Evolutionary conservation across 1,284 basidiomycete genomes (phyloP), one percentile per base, ranked within the genome.

Genomic region (Ganoderma meredithae): DNA sequence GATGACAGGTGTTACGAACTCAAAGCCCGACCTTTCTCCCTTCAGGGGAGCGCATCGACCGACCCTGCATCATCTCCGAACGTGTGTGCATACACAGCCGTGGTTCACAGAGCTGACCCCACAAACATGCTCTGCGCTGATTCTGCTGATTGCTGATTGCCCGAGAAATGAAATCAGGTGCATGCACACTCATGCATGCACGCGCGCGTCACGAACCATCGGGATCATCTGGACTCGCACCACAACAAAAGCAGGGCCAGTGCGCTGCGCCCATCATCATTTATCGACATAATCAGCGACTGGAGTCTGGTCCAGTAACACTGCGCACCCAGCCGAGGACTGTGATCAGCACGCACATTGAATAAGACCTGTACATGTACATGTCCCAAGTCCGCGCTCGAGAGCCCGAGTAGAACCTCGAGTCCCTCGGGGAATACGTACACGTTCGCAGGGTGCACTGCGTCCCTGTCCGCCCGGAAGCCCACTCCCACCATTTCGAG

Each of bases 61-160:
- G 55, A 58, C 55, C 55, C 52, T 55, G 52, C 13, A 55, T 55
- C 52, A 55, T 27, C 52, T 19, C 25, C 27, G 52, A 55, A 55
- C 52, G 33, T 33, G 22, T 55, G 22, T 55, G 31, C 13, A 5
- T 15, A 55, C 31, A 19, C 15, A 15, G 17, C 5, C 27, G 1
- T 55, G 15, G 52, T 8, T 27, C 52, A 27, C 52, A 55, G 52
- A 49, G 47, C 47, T 22, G 25, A 55, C 31, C 25, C 27, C 27
- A 2, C 6, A 15, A 55, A 55, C 31, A 55, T 33, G 31, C 52
- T 55, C 52, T 55, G 52, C 27, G 31, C 52, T 55, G 52, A 55
- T 55, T 33, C 52, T 15, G 1, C 52, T 55, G 52, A 55, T 49
- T 25, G 47, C 49, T 52, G 49, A 27, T 52, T 27, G 2, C 15